Evolutionary conservation across 257 asterid species (phyloP), one percentile per base, ranked within the genome.

Genomic region (Misopates orontium): DNA sequence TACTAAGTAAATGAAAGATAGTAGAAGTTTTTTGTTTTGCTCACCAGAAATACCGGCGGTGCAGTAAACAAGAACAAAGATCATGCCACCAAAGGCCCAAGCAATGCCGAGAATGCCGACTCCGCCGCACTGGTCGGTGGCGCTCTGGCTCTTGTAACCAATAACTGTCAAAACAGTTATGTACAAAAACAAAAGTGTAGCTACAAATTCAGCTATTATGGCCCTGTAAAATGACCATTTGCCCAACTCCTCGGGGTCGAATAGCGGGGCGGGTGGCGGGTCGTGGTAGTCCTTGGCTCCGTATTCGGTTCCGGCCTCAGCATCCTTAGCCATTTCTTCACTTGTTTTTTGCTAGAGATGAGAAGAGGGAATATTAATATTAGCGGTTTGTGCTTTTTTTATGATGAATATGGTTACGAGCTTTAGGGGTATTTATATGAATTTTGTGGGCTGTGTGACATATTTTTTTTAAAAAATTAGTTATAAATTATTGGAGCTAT

Each of bases 21-120:
- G 42, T 36, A 8, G 10, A 36, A 36, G 1, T 9, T 3, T 36
- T 36, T 1, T n/a, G n/a, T n/a, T n/a, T 4, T 5, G 40, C 72
- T 71, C 24, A 69, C 87, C 87, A 4, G 87, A 82, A 40, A 82
- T 79, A 15, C 81, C 81, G 8, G 80, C 77, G 15, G 77, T 71
- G 80, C 80, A 76, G 67, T 76, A 76, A 54, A 76, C 80, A 4
- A 76, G 81, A 21, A 76, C 48, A 13, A 76, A 76, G 45, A 76
- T 76, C 81, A 76, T 76, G 45, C 80, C 80, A 23, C 80, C 80
- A 17, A 76, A 76, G 12, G 80, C 80, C 80, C 80, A 76, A 10
- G 81, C 77, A 44, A 76, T 71, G 50, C 81, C 81, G 10, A 76
- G 71, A 12, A 67, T 72, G 13, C 81, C 81, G 6, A 76, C 77